Evolutionary conservation across 2,329 filamentous ascomycete species (phyloP).

Genomic region (Botryosphaeria dothidea): DNA sequence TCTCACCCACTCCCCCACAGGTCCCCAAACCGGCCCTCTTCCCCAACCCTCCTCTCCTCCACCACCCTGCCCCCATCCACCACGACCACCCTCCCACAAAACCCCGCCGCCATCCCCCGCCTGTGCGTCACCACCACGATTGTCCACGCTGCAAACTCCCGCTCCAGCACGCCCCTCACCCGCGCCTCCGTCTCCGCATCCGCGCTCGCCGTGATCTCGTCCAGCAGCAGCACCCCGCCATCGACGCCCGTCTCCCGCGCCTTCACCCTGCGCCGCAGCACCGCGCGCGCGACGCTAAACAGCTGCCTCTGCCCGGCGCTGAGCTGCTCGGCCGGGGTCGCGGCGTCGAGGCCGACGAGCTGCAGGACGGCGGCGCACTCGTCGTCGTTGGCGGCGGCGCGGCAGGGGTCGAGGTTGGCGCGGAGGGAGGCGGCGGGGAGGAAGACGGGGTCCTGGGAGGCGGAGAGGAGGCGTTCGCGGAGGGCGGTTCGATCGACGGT

Average conservation of each 20-base stretch:
- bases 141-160: no score
- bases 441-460: slow-evolving; percentile 56
- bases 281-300: slow-evolving; percentile 62
- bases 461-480: slow-evolving; percentile 47
- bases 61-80: no score
- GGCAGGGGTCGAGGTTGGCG: slow-evolving; percentile 23
- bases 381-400: neutral
- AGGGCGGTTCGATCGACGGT: slow-evolving; percentile 45
- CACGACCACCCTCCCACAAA: no score
- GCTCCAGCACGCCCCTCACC: no score
- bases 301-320: slow-evolving; percentile 61
- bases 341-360: neutral
- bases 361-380: no score
- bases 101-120: no score
- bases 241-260: neutral
- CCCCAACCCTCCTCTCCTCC: no score
- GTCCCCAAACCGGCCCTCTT: no score
- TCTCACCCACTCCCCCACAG: no score
- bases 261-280: slow-evolving; percentile 41
- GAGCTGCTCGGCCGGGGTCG: slow-evolving; percentile 12
- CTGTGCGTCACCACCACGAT: no score
- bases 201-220: neutral
- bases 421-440: slow-evolving; percentile 49
- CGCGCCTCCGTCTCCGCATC: neutral
- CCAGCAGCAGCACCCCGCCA: neutral